Evolutionary conservation across 2,329 filamentous ascomycete genomes (phyloP).

Genomic region (Stemphylium vesicarium): DNA sequence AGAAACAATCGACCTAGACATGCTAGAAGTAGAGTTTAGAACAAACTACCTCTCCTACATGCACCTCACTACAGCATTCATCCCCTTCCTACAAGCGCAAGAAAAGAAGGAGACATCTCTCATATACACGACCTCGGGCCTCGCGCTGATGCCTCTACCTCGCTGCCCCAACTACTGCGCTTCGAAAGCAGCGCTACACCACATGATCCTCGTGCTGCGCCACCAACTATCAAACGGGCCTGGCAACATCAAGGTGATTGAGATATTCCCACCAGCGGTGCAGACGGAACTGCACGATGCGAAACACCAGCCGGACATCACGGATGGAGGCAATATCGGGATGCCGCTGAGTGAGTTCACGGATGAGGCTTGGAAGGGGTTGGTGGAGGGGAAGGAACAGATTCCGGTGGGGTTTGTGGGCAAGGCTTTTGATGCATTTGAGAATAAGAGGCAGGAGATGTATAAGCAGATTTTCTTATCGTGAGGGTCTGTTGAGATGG

Average conservation of each 20-base stretch:
- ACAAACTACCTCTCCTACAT: constrained; percentile 60
- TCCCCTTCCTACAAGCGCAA: constrained; percentile 57
- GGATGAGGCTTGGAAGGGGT: constrained; percentile 56
- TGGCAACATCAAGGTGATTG: constrained; percentile 60
- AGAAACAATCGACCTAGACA: constrained; percentile 53
- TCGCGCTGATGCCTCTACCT: constrained; percentile 58
- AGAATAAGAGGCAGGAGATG: constrained; percentile 55
- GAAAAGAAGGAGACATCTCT: constrained; percentile 51
- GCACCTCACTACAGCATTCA: constrained; percentile 57
- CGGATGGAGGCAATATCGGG: constrained; percentile 57
- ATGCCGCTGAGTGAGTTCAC: constrained; percentile 62
- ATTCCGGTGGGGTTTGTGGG: constrained; percentile 57
- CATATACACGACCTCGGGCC: constrained; percentile 58
- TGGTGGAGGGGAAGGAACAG: constrained; percentile 58
- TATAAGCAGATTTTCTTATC: constrained; percentile 29
- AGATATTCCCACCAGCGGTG: constrained; percentile 62
- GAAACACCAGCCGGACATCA: constrained; percentile 61
- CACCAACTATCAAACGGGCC: constrained; percentile 56
- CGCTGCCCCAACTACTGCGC: constrained; percentile 61
- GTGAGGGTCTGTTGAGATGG: background rate
- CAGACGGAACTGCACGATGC: constrained; percentile 64
- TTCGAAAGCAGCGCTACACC: constrained; percentile 62
- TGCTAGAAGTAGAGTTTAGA: constrained; percentile 55
- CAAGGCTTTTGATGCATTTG: constrained; percentile 54
- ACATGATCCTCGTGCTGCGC: constrained; percentile 59